Evolutionary conservation across 225 moss, liverwort and hornwort genomes (phyloP).

Genomic region (Asterella californica): DNA sequence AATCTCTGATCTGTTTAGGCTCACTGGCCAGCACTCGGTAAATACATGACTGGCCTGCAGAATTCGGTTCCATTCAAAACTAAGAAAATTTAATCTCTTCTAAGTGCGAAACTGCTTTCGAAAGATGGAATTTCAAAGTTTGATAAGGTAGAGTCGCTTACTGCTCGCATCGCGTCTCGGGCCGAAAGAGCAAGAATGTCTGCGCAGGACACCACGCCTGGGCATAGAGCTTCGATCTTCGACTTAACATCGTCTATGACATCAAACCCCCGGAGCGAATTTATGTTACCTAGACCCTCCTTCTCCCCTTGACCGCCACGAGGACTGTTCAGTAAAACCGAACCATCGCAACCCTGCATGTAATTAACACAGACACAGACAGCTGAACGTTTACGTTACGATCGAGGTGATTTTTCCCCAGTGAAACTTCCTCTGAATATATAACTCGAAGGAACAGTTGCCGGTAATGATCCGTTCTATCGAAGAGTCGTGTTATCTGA

Average conservation of each 20-base stretch:
- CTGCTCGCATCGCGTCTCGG: conserved; percentile 14
- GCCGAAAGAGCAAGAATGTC: conserved; percentile 39
- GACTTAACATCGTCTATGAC: conserved; percentile 32
- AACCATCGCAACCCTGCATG: conserved; percentile 45
- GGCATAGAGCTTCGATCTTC: conserved; percentile 28
- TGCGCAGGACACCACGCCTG: conserved; percentile 40
- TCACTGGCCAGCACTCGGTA: no score
- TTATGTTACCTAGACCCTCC: conserved; percentile 22
- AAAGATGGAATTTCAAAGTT: no score
- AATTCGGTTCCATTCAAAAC: no score
- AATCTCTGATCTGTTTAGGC: no score
- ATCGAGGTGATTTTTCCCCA: neutral
- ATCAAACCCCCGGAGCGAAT: conserved; percentile 37
- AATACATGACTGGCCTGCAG: no score
- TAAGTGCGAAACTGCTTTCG: no score
- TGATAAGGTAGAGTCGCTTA: neutral
- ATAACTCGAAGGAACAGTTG: no score
- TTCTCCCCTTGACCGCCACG: conserved; percentile 32
- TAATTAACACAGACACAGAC: neutral
- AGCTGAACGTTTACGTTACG: neutral
- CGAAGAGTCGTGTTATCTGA: no score
- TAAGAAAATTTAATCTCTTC: no score
- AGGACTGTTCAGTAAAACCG: conserved; percentile 31
- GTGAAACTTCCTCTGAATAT: no score
- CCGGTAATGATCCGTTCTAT: no score